Percentiles rank a stretch among this genome's conserved stretches.
Evolutionary conservation across 768 basidiomycete species (phyloP).

Genomic region (Nevesoporus exiguus): DNA sequence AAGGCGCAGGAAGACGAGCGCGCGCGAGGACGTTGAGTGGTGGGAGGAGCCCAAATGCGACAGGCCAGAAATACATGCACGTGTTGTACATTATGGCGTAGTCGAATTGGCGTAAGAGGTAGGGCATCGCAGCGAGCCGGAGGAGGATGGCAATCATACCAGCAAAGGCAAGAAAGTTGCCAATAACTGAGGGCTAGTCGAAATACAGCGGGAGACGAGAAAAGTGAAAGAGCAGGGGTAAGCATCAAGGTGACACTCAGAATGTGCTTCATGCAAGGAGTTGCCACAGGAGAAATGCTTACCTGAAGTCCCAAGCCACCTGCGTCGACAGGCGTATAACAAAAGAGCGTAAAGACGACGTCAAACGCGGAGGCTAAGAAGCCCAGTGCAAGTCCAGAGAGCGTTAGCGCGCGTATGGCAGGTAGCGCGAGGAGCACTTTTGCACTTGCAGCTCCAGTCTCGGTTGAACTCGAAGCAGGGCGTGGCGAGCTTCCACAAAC

Average conservation of each 20-base stretch:
- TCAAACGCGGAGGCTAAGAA: conserved; percentile 57
- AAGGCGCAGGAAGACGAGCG: not conserved
- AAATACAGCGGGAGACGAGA: not conserved
- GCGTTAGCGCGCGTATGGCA: conserved; percentile 45
- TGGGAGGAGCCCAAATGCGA: not conserved
- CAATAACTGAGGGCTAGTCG: not conserved
- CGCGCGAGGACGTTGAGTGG: not conserved
- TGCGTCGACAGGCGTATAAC: conserved; percentile 49
- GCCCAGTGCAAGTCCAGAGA: conserved; percentile 46
- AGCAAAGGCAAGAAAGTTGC: not conserved
- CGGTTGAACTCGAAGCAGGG: no score
- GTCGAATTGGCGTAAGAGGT: not conserved
- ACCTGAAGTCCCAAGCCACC: conserved; percentile 59
- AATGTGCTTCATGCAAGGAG: no score
- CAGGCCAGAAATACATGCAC: not conserved
- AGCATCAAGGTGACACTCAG: no score
- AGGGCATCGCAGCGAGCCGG: not conserved
- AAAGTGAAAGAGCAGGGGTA: no score
- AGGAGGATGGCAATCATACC: not conserved
- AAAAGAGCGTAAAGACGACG: conserved; percentile 59
- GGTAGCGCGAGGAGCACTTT: conserved; percentile 44
- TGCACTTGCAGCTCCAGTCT: conserved; percentile 20
- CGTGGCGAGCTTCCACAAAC: no score
- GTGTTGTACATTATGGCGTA: not conserved
- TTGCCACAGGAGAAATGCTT: not conserved